Conservation (phyloP, 768 basidiomycete species). For the Kwoniella pini region DNA sequence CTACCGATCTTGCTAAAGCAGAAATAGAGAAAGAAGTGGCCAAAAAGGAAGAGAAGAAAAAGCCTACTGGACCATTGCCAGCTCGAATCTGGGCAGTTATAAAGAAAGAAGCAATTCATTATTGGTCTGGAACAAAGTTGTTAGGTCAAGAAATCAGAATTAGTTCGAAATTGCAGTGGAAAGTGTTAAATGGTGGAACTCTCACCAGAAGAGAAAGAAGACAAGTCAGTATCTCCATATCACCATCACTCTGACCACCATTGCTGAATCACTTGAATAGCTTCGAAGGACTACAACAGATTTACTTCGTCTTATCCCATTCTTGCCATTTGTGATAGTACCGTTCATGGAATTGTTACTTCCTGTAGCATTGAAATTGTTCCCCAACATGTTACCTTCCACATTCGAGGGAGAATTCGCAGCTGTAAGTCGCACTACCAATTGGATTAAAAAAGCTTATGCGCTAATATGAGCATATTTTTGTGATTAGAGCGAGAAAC, state of each 20-base stretch:
- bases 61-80: constrained; percentile 36
- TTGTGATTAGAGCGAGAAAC: constrained; percentile 79
- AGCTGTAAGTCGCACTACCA: constrained; percentile 62
- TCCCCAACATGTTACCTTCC: constrained; percentile 98
- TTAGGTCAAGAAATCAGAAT: constrained; percentile 93
- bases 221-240: constrained; percentile 63
- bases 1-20: constrained; percentile 19
- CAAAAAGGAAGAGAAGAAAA: constrained; percentile 40
- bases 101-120: constrained; percentile 93
- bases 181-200: constrained; percentile 84
- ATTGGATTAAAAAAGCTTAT: not conserved
- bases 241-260: not conserved
- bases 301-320: constrained; percentile 86
- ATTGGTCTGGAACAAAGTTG: constrained; percentile 94
- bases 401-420: constrained; percentile 98
- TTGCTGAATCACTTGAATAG: constrained; percentile 56
- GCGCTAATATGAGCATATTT: not conserved
- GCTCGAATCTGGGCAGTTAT: constrained; percentile 83
- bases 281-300: constrained; percentile 91
- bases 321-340: constrained; percentile 89
- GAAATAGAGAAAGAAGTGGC: constrained; percentile 30
- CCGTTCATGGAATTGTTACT: constrained; percentile 98
- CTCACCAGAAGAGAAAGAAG: constrained; percentile 89
- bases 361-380: constrained; percentile 92
- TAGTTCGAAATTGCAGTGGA: constrained; percentile 80